A percentile compares a stretch with the other conserved stretches of the same genome.
Conservation (phyloP, 495 filamentous ascomycete genomes). For the Cercophora sp. region DNA sequence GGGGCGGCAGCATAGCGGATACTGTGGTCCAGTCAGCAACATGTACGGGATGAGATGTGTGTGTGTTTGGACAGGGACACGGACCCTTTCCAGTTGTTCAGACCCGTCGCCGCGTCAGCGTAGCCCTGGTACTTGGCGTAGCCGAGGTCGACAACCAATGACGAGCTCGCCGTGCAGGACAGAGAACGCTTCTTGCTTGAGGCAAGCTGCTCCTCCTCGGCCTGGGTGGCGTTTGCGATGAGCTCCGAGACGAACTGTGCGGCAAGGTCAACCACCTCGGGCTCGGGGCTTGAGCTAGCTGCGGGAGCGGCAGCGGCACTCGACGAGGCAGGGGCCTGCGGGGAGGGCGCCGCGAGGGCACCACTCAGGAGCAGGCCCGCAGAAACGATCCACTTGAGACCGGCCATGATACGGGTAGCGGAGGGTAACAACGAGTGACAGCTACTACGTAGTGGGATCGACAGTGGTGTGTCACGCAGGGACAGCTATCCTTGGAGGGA, state of each 20-base stretch:
- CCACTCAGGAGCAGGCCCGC: conserved; percentile 12
- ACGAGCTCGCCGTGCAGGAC: conserved; percentile 6
- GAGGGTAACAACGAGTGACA: not conserved
- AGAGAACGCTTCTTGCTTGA: conserved; percentile 11
- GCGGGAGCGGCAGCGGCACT: not conserved
- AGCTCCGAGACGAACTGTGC: conserved; percentile 21
- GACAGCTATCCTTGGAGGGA: too few relatives aligned
- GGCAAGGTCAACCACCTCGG: conserved; percentile 12
- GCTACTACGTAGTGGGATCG: too few relatives aligned
- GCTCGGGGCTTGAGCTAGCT: too few relatives aligned
- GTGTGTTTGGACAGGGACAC: not conserved
- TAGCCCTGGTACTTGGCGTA: conserved; percentile 40
- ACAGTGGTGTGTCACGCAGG: too few relatives aligned
- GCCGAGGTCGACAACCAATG: conserved; percentile 32
- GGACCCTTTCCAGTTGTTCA: conserved; percentile 41
- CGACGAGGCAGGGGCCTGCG: not conserved
- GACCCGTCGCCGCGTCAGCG: conserved; percentile 25
- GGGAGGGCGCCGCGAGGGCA: not conserved
- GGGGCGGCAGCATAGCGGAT: conserved; percentile 7
- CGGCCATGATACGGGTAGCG: not conserved
- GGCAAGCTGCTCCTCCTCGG: conserved; percentile 4
- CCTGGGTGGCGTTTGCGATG: conserved; percentile 17
- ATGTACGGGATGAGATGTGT: not conserved
- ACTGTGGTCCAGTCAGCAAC: not conserved
- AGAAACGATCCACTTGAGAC: conserved; percentile 6